phyloP scores from a whole-genome alignment of 352 stramenopile genomes.

The Stramenopiles sp. region DNA sequence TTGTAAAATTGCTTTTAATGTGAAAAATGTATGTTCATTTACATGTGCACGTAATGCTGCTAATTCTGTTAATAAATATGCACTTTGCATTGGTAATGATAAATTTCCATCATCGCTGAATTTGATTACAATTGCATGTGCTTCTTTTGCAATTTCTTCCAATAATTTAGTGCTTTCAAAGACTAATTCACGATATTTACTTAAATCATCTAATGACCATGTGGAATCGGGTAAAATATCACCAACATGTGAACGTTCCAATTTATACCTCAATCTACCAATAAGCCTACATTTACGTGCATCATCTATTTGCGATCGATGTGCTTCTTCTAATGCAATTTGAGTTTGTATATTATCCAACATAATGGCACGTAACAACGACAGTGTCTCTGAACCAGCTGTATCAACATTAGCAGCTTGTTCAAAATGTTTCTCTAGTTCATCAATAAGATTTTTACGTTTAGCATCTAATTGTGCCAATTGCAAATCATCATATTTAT shows the following conservation, averaged over 20 bases:
- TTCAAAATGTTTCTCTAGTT: background rate
- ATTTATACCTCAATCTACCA: background rate
- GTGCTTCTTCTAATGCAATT: background rate
- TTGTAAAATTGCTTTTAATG: background rate
- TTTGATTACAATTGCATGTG: background rate
- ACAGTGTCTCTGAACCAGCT: background rate
- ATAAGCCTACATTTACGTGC: background rate
- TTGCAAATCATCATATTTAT: background rate
- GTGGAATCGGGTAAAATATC: background rate
- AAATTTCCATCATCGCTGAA: background rate
- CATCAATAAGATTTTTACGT: background rate
- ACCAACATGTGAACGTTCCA: background rate
- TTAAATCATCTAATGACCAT: background rate
- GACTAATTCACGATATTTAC: background rate
- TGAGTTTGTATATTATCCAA: background rate
- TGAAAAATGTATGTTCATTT: background rate
- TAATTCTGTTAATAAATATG: background rate
- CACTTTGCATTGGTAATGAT: background rate
- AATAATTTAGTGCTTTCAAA: background rate
- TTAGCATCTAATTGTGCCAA: background rate
- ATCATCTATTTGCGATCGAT: background rate
- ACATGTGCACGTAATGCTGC: background rate
- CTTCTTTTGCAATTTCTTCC: background rate
- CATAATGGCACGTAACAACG: background rate
- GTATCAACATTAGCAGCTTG: background rate